phyloP scores from a whole-genome alignment of 2,329 filamentous ascomycete species.

The Ciborinia camelliae region DNA sequence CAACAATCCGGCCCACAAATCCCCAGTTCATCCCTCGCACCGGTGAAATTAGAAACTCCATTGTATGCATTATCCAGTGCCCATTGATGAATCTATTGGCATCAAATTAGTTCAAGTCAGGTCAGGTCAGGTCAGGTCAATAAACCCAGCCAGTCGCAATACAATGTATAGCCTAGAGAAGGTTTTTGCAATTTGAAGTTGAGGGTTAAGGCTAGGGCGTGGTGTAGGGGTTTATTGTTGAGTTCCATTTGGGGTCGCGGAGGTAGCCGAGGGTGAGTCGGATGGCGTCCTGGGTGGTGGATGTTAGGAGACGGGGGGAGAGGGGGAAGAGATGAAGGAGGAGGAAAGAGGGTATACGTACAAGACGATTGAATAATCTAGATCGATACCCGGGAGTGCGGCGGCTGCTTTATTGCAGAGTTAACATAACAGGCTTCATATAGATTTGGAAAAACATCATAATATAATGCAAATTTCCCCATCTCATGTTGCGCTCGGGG shows the following conservation, averaged over 20 bases:
- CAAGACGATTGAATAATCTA: neutral
- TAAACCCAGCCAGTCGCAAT: no score
- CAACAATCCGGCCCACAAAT: neutral
- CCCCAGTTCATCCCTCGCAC: neutral
- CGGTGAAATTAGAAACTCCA: neutral
- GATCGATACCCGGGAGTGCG: neutral
- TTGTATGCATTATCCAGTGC: neutral
- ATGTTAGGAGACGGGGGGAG: no score
- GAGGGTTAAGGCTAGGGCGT: neutral
- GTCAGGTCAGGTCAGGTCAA: no score
- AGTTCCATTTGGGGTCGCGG: neutral
- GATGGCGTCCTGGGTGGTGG: neutral
- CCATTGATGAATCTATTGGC: neutral
- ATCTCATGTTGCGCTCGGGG: neutral
- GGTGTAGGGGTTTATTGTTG: neutral
- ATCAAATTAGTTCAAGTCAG: no score
- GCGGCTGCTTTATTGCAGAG: neutral
- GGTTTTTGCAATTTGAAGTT: no score
- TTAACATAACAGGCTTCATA: neutral
- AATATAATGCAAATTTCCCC: neutral
- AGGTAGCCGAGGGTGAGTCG: neutral
- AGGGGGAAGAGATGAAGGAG: no score
- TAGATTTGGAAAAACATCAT: neutral
- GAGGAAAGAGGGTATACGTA: no score
- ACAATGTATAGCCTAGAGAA: no score